A percentile compares a stretch with the other conserved stretches of the same genome.
phyloP scores from a whole-genome alignment of 176 grass and related monocot species.

The Avena sativa region DNA sequence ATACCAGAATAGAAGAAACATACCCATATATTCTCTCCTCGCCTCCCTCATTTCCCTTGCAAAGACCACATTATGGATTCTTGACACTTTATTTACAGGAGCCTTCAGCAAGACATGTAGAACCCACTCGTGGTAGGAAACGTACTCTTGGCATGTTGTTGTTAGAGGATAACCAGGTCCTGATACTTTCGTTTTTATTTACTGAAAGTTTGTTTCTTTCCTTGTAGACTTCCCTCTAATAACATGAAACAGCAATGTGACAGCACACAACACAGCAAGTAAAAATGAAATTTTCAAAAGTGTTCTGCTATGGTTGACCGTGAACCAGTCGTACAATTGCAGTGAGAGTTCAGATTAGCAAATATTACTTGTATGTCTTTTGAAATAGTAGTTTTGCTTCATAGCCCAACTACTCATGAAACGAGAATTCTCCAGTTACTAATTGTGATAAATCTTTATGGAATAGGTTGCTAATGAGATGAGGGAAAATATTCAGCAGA shows the following conservation, averaged over 20 bases:
- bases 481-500: conserved; percentile 37
- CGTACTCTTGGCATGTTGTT: conserved; percentile 56
- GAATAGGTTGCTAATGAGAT: conserved; percentile 42
- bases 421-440: neutral
- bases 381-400: neutral
- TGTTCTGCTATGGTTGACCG: neutral
- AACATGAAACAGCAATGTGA: neutral
- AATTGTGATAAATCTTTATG: conserved; percentile 33
- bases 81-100: conserved; percentile 55
- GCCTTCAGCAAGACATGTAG: conserved; percentile 42
- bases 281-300: neutral
- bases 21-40: conserved; percentile 12
- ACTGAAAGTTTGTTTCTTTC: conserved; percentile 15
- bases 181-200: conserved; percentile 26
- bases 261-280: neutral
- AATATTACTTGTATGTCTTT: neutral
- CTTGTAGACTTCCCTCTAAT: conserved; percentile 28
- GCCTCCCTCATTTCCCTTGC: neutral
- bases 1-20: conserved; percentile 7
- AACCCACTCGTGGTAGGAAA: conserved; percentile 42
- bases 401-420: neutral
- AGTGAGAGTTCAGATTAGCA: conserved; percentile 9
- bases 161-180: conserved; percentile 53
- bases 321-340: neutral
- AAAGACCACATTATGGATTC: conserved; percentile 22